Conservation (phyloP, 192 early-diverging fungal species). For the Geranomyces variabilis region DNA sequence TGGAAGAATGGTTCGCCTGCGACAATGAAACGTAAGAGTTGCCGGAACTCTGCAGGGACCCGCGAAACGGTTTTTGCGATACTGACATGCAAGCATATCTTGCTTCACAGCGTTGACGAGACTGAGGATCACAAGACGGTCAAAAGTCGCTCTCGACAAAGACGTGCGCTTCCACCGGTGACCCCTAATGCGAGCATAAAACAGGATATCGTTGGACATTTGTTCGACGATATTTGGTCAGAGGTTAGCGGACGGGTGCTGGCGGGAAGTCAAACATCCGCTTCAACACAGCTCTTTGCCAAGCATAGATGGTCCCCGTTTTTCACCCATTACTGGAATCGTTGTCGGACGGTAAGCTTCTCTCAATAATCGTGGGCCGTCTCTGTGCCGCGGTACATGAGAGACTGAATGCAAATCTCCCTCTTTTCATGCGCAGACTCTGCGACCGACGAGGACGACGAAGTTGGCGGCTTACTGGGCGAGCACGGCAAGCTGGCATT, state of each 20-base stretch:
- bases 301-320: slow-evolving; percentile 34
- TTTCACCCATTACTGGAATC: slow-evolving; percentile 33
- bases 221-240: slow-evolving; percentile 55
- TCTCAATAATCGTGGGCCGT: too few relatives aligned
- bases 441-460: slow-evolving; percentile 13
- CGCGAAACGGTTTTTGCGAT: neutral
- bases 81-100: too few relatives aligned
- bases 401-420: slow-evolving; percentile 9
- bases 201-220: slow-evolving; percentile 45
- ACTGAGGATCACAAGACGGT: slow-evolving; percentile 16
- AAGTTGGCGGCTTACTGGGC: slow-evolving; percentile 10
- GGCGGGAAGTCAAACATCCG: neutral
- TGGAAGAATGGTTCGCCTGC: slow-evolving; percentile 46
- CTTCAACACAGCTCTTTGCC: neutral
- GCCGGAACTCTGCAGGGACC: neutral
- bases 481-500: slow-evolving; percentile 18
- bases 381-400: too few relatives aligned
- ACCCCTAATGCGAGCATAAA: slow-evolving; percentile 44
- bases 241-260: slow-evolving; percentile 48
- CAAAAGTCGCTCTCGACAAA: slow-evolving; percentile 15
- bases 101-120: neutral
- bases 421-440: neutral
- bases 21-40: slow-evolving; percentile 25
- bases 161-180: slow-evolving; percentile 31
- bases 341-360: slow-evolving; percentile 26